A percentile compares a stretch with the other conserved stretches of the same genome.
Conservation (phyloP, 2,329 filamentous ascomycete species). For the Fusarium udum region DNA sequence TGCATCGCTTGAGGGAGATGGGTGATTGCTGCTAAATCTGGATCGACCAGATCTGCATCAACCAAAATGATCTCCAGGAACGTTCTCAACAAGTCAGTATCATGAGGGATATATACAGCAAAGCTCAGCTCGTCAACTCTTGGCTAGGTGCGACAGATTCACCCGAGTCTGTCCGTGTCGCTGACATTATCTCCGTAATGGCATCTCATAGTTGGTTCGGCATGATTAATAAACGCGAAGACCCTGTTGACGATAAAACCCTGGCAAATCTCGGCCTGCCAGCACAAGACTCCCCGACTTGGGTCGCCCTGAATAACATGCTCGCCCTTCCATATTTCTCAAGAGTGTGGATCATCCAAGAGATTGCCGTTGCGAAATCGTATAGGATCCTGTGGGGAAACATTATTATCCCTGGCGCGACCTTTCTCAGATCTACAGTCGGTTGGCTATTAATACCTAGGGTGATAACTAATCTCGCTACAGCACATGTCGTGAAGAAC, state of each 20-base stretch:
- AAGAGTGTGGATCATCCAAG: neutral
- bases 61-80: neutral
- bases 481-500: neutral
- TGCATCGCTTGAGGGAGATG: neutral
- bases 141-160: neutral
- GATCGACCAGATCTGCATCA: neutral
- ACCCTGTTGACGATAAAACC: neutral
- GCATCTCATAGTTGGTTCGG: neutral
- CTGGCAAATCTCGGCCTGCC: neutral
- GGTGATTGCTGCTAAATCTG: neutral
- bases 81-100: neutral
- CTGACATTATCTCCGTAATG: neutral
- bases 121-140: neutral
- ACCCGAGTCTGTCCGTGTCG: neutral
- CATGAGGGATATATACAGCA: neutral
- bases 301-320: neutral
- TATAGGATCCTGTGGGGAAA: neutral
- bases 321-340: neutral
- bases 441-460: neutral
- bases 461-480: rapidly evolving
- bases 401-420: neutral
- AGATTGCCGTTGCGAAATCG: neutral
- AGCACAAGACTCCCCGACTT: neutral
- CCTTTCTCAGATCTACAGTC: rapidly evolving
- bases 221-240: rapidly evolving